A percentile compares a stretch with the other conserved stretches of the same genome.
These are phyloP conservation scores for Coniferiporia sulphurascens DNA, from an alignment of 1,284 basidiomycete species.

Conservation along the genomic window DNA sequence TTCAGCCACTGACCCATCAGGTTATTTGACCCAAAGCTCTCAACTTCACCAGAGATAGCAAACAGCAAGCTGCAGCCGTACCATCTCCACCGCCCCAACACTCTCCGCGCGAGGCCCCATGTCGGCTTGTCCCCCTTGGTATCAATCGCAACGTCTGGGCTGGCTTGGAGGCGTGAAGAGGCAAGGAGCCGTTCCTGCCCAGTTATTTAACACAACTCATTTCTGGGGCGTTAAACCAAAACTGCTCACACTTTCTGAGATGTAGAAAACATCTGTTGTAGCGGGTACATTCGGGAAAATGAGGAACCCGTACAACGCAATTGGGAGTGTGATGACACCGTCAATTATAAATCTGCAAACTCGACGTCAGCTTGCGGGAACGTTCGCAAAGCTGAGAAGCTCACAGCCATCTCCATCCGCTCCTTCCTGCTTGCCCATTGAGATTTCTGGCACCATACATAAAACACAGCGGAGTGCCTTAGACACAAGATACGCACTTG, in stretches of 20 bases:
- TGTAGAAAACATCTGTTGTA: slow-evolving; percentile 61
- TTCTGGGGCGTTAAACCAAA: slow-evolving; percentile 5
- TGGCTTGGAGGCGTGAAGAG: slow-evolving; percentile 39
- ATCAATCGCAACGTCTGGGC: slow-evolving; percentile 28
- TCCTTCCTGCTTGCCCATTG: slow-evolving; percentile 51
- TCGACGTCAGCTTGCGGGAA: background rate
- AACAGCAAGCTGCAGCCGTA: slow-evolving; percentile 63
- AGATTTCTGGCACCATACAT: slow-evolving; percentile 40
- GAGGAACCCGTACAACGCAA: slow-evolving; percentile 67
- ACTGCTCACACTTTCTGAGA: slow-evolving; percentile 48
- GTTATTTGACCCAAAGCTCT: slow-evolving; percentile 68
- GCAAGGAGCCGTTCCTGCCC: slow-evolving; percentile 53
- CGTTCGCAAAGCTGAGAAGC: slow-evolving; percentile 22
- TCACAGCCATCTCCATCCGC: slow-evolving; percentile 71
- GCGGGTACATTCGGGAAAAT: slow-evolving; percentile 69
- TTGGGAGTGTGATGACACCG: slow-evolving; percentile 66
- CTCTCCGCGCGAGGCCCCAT: slow-evolving; percentile 44
- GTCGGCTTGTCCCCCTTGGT: slow-evolving; percentile 36
- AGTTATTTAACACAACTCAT: slow-evolving; percentile 7
- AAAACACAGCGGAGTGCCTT: too few species aligned
- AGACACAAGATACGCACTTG: too few species aligned
- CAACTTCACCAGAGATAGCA: slow-evolving; percentile 62
- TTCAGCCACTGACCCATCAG: slow-evolving; percentile 75
- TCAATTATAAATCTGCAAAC: slow-evolving; percentile 60
- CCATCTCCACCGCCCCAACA: slow-evolving; percentile 65